Percentiles rank a stretch among this genome's conserved stretches.
Evolutionary conservation across 257 asterid species (phyloP).

Genomic region (Pogostemon cablin): DNA sequence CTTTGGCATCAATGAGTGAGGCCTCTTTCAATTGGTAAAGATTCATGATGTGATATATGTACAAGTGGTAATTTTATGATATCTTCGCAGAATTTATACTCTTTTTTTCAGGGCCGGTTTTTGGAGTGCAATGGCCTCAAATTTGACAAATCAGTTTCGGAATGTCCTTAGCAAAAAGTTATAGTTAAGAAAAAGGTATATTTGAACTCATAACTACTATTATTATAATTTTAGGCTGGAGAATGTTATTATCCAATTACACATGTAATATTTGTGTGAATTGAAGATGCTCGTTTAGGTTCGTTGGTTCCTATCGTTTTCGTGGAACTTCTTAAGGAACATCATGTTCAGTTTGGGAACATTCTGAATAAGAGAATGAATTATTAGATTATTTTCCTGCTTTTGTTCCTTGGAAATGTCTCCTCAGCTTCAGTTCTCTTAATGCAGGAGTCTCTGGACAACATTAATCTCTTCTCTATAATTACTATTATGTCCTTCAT

Average conservation of each 20-base stretch:
- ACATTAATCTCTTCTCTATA: slow-evolving; percentile 52
- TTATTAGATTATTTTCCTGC: background rate
- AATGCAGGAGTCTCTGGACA: slow-evolving; percentile 57
- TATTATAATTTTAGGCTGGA: background rate
- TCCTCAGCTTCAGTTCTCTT: slow-evolving; percentile 33
- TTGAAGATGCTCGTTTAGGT: background rate
- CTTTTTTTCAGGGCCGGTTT: slow-evolving; percentile 76
- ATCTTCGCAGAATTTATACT: slow-evolving; percentile 21
- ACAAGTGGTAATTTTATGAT: slow-evolving; percentile 18
- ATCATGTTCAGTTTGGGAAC: background rate
- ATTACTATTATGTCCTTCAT: slow-evolving; percentile 61
- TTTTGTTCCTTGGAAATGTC: slow-evolving; percentile 8
- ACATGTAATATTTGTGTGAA: slow-evolving; percentile 3
- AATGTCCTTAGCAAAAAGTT: slow-evolving; percentile 97
- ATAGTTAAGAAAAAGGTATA: slow-evolving; percentile 91
- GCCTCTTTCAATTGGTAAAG: slow-evolving; percentile 85
- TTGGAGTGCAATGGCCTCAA: slow-evolving; percentile 99
- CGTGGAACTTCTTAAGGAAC: background rate
- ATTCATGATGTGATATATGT: slow-evolving; percentile 19
- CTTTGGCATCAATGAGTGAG: slow-evolving; percentile 89
- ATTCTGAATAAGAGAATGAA: background rate
- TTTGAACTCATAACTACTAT: background rate
- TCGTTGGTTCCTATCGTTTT: slow-evolving; percentile 2
- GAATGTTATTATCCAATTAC: background rate
- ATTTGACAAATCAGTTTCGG: slow-evolving; percentile 89